Conservation (phyloP, 495 filamentous ascomycete genomes). For the Xylaria grammica region DNA sequence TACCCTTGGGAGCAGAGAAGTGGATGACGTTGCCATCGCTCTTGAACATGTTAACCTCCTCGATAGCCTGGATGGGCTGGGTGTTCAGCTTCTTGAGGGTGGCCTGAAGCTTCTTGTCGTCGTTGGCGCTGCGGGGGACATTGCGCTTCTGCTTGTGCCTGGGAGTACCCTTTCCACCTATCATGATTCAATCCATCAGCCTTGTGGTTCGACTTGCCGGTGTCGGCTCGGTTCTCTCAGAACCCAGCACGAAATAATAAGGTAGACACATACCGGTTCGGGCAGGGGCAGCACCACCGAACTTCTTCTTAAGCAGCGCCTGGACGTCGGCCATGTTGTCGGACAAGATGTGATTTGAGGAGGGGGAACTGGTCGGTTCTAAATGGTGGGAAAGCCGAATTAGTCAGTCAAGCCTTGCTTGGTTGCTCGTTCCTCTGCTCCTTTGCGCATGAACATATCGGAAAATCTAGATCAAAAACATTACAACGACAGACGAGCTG, state of each 20-base stretch:
- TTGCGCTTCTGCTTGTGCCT: constrained; percentile 98
- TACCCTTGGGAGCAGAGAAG: constrained; percentile 96
- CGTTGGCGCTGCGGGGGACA: constrained; percentile 83
- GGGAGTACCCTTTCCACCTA: constrained; percentile 93
- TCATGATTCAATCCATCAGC: constrained; percentile 22
- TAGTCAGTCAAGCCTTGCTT: neutral
- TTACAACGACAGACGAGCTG: neutral
- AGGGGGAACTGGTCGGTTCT: constrained; percentile 21
- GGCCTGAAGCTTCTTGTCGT: constrained; percentile 99
- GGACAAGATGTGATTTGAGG: constrained; percentile 14
- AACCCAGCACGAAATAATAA: constrained; percentile 7
- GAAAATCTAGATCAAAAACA: too few species aligned
- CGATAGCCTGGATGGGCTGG: constrained; percentile 96
- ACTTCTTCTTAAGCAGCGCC: constrained; percentile 73
- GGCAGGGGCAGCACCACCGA: constrained; percentile 67
- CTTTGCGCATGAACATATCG: too few species aligned
- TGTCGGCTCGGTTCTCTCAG: constrained; percentile 13
- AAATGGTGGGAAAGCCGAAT: neutral
- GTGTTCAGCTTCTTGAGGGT: constrained; percentile 94
- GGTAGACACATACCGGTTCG: constrained; percentile 77
- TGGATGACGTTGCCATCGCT: constrained; percentile 99
- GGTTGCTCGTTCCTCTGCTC: neutral
- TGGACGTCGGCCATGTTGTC: constrained; percentile 68
- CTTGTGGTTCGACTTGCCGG: constrained; percentile 15
- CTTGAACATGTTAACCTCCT: constrained; percentile 99